These are phyloP conservation scores for Alternaria rosae DNA, from an alignment of 2,329 filamentous ascomycete genomes.

Conservation along the genomic window DNA sequence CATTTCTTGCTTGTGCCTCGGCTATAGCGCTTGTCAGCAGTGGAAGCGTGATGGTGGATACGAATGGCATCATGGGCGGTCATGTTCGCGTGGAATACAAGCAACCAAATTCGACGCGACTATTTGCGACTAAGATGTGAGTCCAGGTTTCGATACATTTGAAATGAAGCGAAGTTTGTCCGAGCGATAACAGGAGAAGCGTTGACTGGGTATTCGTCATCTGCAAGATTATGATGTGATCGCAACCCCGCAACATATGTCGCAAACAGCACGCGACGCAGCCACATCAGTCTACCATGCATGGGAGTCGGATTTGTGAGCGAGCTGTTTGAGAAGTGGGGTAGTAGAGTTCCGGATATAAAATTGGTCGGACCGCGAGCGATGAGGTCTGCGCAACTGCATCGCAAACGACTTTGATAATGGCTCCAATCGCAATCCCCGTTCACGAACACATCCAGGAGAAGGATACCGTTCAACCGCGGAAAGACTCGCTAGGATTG, in stretches of 20 bases:
- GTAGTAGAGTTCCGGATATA: slow-evolving; percentile 19
- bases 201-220: slow-evolving; percentile 43
- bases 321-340: slow-evolving; percentile 3
- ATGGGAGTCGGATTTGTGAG: slow-evolving; percentile 24
- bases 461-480: slow-evolving; percentile 67
- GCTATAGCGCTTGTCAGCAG: slow-evolving; percentile 13
- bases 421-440: slow-evolving; percentile 66
- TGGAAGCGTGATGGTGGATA: slow-evolving; percentile 22
- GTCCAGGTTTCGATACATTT: background rate
- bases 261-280: slow-evolving; percentile 12
- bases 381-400: background rate
- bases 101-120: background rate
- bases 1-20: background rate
- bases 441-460: slow-evolving; percentile 57
- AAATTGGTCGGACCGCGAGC: slow-evolving; percentile 4
- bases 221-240: slow-evolving; percentile 44
- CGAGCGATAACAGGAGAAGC: slow-evolving; percentile 30
- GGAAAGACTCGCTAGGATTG: slow-evolving; percentile 70
- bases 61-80: slow-evolving; percentile 32
- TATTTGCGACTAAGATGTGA: background rate
- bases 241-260: slow-evolving; percentile 43
- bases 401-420: slow-evolving; percentile 33
- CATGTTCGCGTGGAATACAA: background rate
- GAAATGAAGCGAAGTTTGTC: slow-evolving; percentile 2
- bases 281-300: background rate